A percentile compares a stretch with the other conserved stretches of the same genome.
These are phyloP conservation scores for Gossypium ekmanianum DNA, from an alignment of 345 rosid genomes.

Conservation along the genomic window DNA sequence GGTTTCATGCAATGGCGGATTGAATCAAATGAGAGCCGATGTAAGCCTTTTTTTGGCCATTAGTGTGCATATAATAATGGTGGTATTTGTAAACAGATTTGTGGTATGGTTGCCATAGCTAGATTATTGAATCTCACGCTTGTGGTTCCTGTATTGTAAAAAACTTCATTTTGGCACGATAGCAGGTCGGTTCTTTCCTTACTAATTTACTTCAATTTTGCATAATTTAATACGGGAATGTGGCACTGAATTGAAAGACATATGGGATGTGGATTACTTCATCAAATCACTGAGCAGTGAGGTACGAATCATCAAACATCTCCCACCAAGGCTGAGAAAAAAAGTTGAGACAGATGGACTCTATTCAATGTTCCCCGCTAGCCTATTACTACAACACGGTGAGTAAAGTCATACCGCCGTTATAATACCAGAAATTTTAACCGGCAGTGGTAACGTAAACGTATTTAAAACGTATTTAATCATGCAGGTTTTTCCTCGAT, in stretches of 20 bases:
- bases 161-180: constrained; percentile 90
- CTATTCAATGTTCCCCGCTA: constrained; percentile 66
- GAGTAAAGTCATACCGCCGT: neutral
- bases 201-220: constrained; percentile 11
- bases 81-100: constrained; percentile 49
- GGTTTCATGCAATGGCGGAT: constrained; percentile 36
- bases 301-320: constrained; percentile 70
- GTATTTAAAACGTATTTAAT: neutral
- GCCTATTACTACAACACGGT: constrained; percentile 62
- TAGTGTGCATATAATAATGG: too few relatives aligned
- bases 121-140: constrained; percentile 80
- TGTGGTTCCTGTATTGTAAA: constrained; percentile 80
- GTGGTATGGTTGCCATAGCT: constrained; percentile 89
- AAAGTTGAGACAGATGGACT: constrained; percentile 51
- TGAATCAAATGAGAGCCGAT: constrained; percentile 37
- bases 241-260: constrained; percentile 77
- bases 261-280: constrained; percentile 84
- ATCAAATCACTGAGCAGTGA: constrained; percentile 76
- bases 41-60: neutral
- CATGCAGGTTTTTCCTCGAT: constrained; percentile 79
- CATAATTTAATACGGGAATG: too few relatives aligned
- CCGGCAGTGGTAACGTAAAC: neutral
- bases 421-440: neutral
- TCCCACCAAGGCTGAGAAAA: constrained; percentile 69
- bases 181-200: constrained; percentile 47